Evolutionary conservation across 331 rosid genomes (phyloP).

Genomic region (Rhamnella rubrinervis): DNA sequence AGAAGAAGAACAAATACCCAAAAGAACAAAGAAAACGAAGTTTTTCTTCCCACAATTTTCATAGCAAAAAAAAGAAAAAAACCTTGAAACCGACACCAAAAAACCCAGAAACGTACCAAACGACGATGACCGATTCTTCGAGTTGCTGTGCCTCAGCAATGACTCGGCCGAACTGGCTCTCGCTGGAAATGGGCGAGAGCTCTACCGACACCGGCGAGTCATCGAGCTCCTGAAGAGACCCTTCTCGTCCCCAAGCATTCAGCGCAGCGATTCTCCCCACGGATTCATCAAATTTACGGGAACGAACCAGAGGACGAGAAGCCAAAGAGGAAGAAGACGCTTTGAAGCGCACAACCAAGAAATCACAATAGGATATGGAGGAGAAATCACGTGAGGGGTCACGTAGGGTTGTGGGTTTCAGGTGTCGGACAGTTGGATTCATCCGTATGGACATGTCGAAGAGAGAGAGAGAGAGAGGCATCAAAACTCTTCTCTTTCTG

Average conservation of each 20-base stretch:
- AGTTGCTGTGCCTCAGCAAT: conserved; percentile 41
- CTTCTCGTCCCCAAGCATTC: conserved; percentile 27
- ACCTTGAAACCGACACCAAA: neutral
- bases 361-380: neutral
- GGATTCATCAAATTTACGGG: conserved; percentile 17
- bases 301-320: neutral
- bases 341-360: conserved; percentile 5
- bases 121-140: conserved; percentile 38
- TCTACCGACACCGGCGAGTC: conserved; percentile 51
- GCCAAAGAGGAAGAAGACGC: neutral
- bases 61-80: neutral
- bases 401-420: conserved; percentile 7
- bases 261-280: conserved; percentile 7
- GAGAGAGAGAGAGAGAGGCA: neutral
- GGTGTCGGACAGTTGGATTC: conserved; percentile 16
- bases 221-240: conserved; percentile 39
- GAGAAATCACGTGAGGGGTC: conserved; percentile 15
- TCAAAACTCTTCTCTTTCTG: neutral
- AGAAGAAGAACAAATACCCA: neutral
- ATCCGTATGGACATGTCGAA: conserved; percentile 44
- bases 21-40: neutral
- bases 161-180: conserved; percentile 50
- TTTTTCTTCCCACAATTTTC: neutral
- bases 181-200: conserved; percentile 47
- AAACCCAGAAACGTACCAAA: conserved; percentile 46